phyloP scores from a whole-genome alignment of 352 stramenopile species.

The Pythium apleroticum region DNA sequence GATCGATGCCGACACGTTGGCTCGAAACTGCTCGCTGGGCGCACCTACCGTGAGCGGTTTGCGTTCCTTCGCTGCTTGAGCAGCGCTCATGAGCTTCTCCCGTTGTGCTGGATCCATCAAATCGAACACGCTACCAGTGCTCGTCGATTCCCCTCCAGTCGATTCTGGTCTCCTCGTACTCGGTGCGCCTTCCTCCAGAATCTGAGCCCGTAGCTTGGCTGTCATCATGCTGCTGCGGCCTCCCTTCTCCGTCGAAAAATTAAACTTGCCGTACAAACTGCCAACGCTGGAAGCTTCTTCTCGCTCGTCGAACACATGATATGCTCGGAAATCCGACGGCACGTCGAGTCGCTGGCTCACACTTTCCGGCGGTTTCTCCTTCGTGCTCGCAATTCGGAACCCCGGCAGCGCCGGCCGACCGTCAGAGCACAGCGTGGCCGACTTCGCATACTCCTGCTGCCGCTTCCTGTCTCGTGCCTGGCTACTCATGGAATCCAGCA shows the following conservation, averaged over 20 bases:
- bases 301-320: slow-evolving; percentile 48
- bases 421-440: slow-evolving; percentile 47
- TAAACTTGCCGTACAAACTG: slow-evolving; percentile 54
- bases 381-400: slow-evolving; percentile 45
- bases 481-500: slow-evolving; percentile 24
- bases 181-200: slow-evolving; percentile 31
- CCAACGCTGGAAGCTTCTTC: slow-evolving; percentile 24
- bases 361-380: slow-evolving; percentile 45
- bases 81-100: slow-evolving; percentile 45
- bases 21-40: slow-evolving; percentile 52
- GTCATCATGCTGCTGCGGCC: slow-evolving; percentile 43
- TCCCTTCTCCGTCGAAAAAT: slow-evolving; percentile 48
- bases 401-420: slow-evolving; percentile 54
- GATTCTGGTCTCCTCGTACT: slow-evolving; percentile 4
- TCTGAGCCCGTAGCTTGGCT: slow-evolving; percentile 41
- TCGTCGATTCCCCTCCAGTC: background rate
- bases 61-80: slow-evolving; percentile 23
- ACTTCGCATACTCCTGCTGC: slow-evolving; percentile 22
- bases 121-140: slow-evolving; percentile 57
- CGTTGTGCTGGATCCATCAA: slow-evolving; percentile 46
- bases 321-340: slow-evolving; percentile 44
- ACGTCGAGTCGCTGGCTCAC: slow-evolving; percentile 49
- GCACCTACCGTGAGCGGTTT: slow-evolving; percentile 40
- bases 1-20: slow-evolving; percentile 79
- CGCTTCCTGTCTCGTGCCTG: slow-evolving; percentile 33